These are phyloP conservation scores for Coemansia sp. DNA, from an alignment of 192 early-diverging fungal species.

Conservation along the genomic window DNA sequence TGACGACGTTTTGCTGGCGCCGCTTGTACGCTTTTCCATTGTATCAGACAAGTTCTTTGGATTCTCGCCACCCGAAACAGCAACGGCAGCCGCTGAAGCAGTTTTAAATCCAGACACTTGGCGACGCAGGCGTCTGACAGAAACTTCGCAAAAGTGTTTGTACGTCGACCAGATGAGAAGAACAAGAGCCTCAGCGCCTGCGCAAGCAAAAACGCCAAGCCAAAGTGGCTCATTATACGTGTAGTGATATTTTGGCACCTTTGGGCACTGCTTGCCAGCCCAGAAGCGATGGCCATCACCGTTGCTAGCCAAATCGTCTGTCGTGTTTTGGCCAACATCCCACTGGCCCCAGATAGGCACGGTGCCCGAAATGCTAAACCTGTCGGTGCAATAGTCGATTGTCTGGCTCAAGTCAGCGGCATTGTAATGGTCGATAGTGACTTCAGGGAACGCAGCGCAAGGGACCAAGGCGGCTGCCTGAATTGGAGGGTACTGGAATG, in stretches of 20 bases:
- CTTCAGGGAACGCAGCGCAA: slow-evolving; percentile 29
- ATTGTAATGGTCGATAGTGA: slow-evolving; percentile 47
- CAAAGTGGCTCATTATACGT: slow-evolving; percentile 38
- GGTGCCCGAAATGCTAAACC: slow-evolving; percentile 20
- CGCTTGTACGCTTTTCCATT: slow-evolving; percentile 2
- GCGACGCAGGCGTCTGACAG: slow-evolving; percentile 15
- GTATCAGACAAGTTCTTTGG: slow-evolving; percentile 16
- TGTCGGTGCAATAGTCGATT: slow-evolving; percentile 27
- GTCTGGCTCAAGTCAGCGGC: slow-evolving; percentile 14
- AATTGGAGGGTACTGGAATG: slow-evolving; percentile 20
- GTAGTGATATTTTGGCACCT: slow-evolving; percentile 30
- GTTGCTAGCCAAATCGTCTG: slow-evolving; percentile 5
- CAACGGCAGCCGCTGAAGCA: slow-evolving; percentile 3
- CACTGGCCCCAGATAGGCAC: slow-evolving; percentile 33
- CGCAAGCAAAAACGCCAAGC: slow-evolving; percentile 42
- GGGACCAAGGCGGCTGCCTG: slow-evolving; percentile 21
- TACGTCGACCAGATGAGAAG: slow-evolving; percentile 46
- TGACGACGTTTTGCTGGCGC: slow-evolving; percentile 1
- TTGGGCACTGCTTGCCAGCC: slow-evolving; percentile 38
- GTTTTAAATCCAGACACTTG: slow-evolving; percentile 24
- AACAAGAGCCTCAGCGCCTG: slow-evolving; percentile 32
- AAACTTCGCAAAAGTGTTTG: slow-evolving; percentile 31
- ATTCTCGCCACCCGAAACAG: not conserved
- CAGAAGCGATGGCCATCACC: slow-evolving; percentile 30
- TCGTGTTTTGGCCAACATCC: slow-evolving; percentile 11